Evolutionary conservation across 192 early-diverging fungal genomes (phyloP), one percentile per base, ranked within the genome.

Genomic region (Coemansia brasiliensis): DNA sequence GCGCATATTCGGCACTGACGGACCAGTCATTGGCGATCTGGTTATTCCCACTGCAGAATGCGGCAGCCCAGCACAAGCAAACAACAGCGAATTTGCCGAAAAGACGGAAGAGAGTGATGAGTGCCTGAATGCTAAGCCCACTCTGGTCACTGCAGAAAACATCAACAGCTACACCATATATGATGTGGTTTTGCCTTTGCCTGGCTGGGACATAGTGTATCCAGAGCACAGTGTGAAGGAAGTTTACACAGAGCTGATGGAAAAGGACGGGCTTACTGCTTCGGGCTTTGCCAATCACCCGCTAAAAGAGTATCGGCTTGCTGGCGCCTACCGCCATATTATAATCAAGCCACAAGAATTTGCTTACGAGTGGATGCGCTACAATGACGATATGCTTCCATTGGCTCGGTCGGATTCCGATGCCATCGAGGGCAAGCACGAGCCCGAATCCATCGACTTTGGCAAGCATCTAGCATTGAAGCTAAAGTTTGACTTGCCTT

Each of bases 101-200:
- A 70, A 72, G 3, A 65, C 49, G 20, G 45, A 37, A 20, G 39
- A 40, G 8, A 16, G 22, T 22, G 52, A 66, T 24, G 27, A 46
- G 0, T 76, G 81, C 26, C 61, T 25, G 12, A 51, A 51, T 56
- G 59, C 43, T 1, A 42, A 72, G 65, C 70, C 80, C 0, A 69
- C 81, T 32, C 59, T 93, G 24, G 74, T 91, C 10, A 90, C 85
- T 0, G 83, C 83, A 12, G 88, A 89, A 15, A 84, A 93, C 54
- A 60, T 85, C 5, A 68, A 60, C 29, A 65, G 87, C 57, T 94
- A 89, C 63, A 81, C 85, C 2, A 91, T 96, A 41, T 80, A 83
- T 48, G 95, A 99, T 61, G 88, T 99, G 22, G 93, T 98, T 25
- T 81, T 97, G 63, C 97, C 97, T 9, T 63, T 94, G 40, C 94